Conservation (phyloP, 2,329 filamentous ascomycete species). For the Phoma sp. region DNA sequence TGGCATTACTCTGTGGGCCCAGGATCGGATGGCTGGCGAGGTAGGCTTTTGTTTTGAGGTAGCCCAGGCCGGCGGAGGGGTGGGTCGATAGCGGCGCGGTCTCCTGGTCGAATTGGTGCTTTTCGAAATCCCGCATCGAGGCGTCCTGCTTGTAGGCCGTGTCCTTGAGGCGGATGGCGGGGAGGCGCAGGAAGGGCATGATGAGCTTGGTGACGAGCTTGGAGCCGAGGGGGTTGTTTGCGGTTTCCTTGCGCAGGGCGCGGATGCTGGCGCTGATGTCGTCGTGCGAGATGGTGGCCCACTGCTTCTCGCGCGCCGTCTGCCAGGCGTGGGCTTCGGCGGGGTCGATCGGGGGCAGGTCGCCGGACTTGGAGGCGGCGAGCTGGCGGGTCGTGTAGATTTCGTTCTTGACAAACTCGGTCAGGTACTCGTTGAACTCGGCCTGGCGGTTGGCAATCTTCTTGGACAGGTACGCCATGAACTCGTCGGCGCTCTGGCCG, state of each 20-base stretch:
- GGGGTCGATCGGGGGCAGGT: conserved; percentile 31
- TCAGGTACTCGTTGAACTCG: conserved; percentile 42
- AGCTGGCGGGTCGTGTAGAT: conserved; percentile 40
- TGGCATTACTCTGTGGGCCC: conserved; percentile 62
- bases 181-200: conserved; percentile 64
- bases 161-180: conserved; percentile 48
- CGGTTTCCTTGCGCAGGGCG: conserved; percentile 56
- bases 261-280: conserved; percentile 43
- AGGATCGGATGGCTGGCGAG: conserved; percentile 67
- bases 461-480: conserved; percentile 58
- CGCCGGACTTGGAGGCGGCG: conserved; percentile 22
- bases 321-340: conserved; percentile 32
- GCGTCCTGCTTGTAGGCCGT: conserved; percentile 21
- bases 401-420: conserved; percentile 42
- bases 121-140: conserved; percentile 40
- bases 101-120: conserved; percentile 44
- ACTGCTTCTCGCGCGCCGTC: conserved; percentile 32
- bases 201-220: conserved; percentile 60
- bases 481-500: conserved; percentile 63
- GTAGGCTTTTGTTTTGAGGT: conserved; percentile 63
- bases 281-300: conserved; percentile 32
- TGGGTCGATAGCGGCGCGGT: conserved; percentile 64
- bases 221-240: conserved; percentile 55
- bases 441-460: conserved; percentile 49
- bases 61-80: conserved; percentile 69